Evolutionary conservation across 768 basidiomycete genomes (phyloP), one percentile per base, ranked within the genome.

Genomic region (Aureoboletus auriporus): DNA sequence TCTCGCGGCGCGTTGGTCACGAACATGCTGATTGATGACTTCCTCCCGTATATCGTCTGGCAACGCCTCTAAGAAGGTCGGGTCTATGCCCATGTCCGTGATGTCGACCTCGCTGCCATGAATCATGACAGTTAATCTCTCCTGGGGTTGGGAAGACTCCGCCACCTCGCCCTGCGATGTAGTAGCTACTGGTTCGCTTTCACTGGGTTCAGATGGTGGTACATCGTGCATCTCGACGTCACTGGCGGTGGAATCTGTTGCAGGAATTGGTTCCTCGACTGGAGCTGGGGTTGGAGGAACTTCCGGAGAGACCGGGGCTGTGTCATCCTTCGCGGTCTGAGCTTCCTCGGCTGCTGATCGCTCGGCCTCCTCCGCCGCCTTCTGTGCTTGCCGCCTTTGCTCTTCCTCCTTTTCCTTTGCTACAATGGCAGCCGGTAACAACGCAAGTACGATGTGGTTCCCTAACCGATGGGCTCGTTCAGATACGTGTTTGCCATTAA

Each of bases 21-120:
- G 85, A 57, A 97, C 84, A 62, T 99, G 95, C 62, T 99, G 96
- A 59, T 94, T 93, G 45, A 99, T 76, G 31, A 99, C 93, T 63
- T 99, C 96, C 63, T 96, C 95, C 43, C 96, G 83, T 87, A 99
- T 98, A 56, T 98, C 95, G 62, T 99, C 96, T 0, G 96, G 96
- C 8, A 99, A 71, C 23, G 96, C 96, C 69, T 97, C 93, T 49
- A 99, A 73, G 78, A 99, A 99, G 6, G 92, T 93, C 2, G 94
- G 92, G 64, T 99, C 96, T 61, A 99, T 97, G 5, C 96, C 96
- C 33, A 93, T 95, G 59, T 98, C 93, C 3, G 96, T 99, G 64
- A 99, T 99, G 63, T 99, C 96, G 26, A 98, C 91, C 7, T 84
- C 76, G 54, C 82, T 89, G 44, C 96, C 96, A 66, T 93, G 90